Evolutionary conservation across 106 monocot species (phyloP).

Genomic region (Platanthera zijinensis): DNA sequence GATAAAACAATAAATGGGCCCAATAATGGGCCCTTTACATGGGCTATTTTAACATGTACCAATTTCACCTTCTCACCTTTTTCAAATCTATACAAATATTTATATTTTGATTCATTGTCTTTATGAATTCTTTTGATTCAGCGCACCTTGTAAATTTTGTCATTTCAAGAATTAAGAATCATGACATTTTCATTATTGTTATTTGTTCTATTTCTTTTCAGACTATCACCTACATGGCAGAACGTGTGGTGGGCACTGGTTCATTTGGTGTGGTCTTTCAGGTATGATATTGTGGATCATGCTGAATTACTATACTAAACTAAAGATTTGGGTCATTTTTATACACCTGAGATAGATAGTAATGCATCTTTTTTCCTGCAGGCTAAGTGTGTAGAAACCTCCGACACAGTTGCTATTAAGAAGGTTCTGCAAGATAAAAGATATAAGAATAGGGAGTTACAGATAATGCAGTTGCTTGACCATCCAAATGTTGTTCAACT

Average conservation of each 20-base stretch:
- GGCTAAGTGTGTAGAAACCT: constrained; percentile 59
- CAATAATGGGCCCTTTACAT: no score
- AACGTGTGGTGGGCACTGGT: constrained; percentile 65
- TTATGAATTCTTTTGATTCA: neutral
- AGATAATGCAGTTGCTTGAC: constrained; percentile 43
- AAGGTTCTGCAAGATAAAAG: constrained; percentile 72
- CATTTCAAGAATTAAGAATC: neutral
- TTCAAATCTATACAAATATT: neutral
- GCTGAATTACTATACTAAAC: neutral
- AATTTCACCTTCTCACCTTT: neutral
- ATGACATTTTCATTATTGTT: neutral
- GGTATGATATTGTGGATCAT: constrained; percentile 23
- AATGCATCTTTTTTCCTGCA: constrained; percentile 6
- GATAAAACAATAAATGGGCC: no score
- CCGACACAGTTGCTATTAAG: constrained; percentile 66
- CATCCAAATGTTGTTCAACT: constrained; percentile 67
- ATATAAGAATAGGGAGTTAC: constrained; percentile 68
- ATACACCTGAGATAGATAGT: neutral
- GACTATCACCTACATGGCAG: constrained; percentile 61
- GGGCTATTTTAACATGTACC: no score
- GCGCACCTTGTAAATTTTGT: neutral
- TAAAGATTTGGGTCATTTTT: neutral
- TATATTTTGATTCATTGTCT: neutral
- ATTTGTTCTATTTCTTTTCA: constrained; percentile 16
- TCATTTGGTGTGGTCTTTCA: constrained; percentile 76